Evolutionary conservation across 305 asterid genomes (phyloP).

Genomic region (Petunia hybrid): DNA sequence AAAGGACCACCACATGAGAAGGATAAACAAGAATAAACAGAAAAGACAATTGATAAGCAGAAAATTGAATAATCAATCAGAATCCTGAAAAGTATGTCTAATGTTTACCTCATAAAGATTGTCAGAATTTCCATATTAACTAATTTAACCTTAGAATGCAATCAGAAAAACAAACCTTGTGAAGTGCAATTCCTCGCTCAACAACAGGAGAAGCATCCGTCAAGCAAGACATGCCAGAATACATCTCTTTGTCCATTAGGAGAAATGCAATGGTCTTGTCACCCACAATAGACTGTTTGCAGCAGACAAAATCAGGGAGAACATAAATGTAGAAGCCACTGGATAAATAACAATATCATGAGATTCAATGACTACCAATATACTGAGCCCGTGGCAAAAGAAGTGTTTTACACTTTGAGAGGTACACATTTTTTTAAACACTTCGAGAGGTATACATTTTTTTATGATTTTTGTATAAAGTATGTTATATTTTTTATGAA

Average conservation of each 20-base stretch:
- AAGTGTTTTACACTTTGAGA: constrained; percentile 2
- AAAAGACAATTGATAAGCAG: background rate
- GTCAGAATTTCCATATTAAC: background rate
- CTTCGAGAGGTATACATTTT: no score
- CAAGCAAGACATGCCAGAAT: constrained; percentile 94
- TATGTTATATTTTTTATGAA: no score
- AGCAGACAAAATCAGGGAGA: constrained; percentile 29
- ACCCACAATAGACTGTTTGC: constrained; percentile 87
- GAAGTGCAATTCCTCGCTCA: constrained; percentile 94
- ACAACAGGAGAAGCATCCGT: constrained; percentile 78
- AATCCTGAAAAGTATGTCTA: background rate
- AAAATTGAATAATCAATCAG: constrained; percentile 14
- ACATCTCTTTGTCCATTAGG: constrained; percentile 97
- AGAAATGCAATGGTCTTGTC: constrained; percentile 90
- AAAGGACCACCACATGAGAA: constrained; percentile 25
- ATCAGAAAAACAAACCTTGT: constrained; percentile 70
- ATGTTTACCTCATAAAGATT: background rate
- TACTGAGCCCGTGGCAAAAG: constrained; percentile 4
- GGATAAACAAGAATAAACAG: constrained; percentile 22
- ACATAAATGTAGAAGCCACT: constrained; percentile 29
- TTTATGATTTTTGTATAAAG: no score
- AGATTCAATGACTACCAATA: constrained; percentile 27
- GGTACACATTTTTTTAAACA: background rate
- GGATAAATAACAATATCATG: constrained; percentile 31
- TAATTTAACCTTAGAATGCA: constrained; percentile 23